Evolutionary conservation across 2,329 filamentous ascomycete genomes (phyloP).

Genomic region (Arthrocladium fulminans): DNA sequence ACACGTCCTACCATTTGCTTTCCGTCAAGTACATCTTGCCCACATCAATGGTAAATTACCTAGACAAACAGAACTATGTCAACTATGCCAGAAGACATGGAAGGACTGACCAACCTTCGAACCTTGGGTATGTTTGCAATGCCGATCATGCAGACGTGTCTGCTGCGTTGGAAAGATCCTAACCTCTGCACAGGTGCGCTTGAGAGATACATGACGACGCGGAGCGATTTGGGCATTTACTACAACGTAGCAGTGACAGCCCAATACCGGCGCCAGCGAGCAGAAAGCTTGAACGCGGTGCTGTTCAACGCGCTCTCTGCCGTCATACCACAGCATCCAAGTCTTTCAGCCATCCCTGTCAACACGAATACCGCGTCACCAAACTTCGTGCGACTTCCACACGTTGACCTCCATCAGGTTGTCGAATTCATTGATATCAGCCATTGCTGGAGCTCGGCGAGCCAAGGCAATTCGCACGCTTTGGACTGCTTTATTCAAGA

Average conservation of each 20-base stretch:
- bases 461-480: slow-evolving; percentile 30
- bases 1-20: too few relatives aligned
- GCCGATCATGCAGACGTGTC: background rate
- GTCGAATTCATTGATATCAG: slow-evolving; percentile 30
- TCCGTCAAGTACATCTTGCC: too few relatives aligned
- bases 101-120: background rate
- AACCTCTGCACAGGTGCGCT: background rate
- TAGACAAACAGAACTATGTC: too few relatives aligned
- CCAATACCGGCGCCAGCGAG: background rate
- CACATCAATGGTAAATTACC: too few relatives aligned
- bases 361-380: slow-evolving; percentile 33
- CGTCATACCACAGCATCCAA: slow-evolving; percentile 34
- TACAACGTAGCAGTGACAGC: background rate
- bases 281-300: background rate
- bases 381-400: slow-evolving; percentile 38
- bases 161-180: background rate
- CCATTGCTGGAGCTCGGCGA: slow-evolving; percentile 9
- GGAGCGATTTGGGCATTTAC: background rate
- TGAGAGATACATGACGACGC: background rate
- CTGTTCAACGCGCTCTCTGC: background rate
- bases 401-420: slow-evolving; percentile 33
- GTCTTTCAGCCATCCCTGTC: slow-evolving; percentile 36
- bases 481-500: slow-evolving; percentile 33
- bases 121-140: background rate
- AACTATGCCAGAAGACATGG: background rate